Evolutionary conservation across 257 asterid genomes (phyloP).

Genomic region (Gynochthodes officinalis): DNA sequence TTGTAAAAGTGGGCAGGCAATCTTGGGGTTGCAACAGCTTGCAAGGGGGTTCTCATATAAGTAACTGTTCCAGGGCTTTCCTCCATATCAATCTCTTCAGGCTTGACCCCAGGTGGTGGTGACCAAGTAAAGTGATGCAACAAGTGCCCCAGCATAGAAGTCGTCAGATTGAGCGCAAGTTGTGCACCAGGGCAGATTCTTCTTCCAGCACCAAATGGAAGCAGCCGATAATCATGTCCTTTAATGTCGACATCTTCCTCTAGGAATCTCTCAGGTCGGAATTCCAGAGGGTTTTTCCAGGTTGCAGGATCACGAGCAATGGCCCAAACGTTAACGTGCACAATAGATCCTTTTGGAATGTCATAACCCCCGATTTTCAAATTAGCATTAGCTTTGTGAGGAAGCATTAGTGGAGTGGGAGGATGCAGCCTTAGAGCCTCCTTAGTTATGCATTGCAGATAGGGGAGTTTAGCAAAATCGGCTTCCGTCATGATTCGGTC

Average conservation of each 20-base stretch:
- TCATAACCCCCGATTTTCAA: constrained; percentile 76
- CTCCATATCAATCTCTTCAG: constrained; percentile 70
- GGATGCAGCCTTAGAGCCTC: constrained; percentile 77
- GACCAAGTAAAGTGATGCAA: constrained; percentile 64
- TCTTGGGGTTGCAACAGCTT: constrained; percentile 61
- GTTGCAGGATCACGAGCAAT: constrained; percentile 64
- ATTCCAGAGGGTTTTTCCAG: constrained; percentile 67
- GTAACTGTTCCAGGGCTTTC: constrained; percentile 84
- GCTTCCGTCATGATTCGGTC: constrained; percentile 57
- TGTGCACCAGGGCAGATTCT: constrained; percentile 81
- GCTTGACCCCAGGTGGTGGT: constrained; percentile 45
- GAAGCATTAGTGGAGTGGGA: constrained; percentile 81
- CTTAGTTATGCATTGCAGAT: constrained; percentile 58
- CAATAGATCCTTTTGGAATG: constrained; percentile 69
- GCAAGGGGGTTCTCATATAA: constrained; percentile 63
- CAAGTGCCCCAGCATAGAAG: constrained; percentile 69
- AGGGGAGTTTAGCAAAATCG: constrained; percentile 60
- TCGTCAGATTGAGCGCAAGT: constrained; percentile 56
- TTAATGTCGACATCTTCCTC: constrained; percentile 81
- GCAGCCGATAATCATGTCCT: constrained; percentile 71
- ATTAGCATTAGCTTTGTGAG: constrained; percentile 59
- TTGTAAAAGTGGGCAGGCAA: constrained; percentile 52
- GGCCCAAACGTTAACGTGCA: constrained; percentile 81
- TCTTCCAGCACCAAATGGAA: constrained; percentile 84
- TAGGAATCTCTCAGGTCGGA: constrained; percentile 75